These are phyloP conservation scores for Canna indica DNA, from an alignment of 176 grass and related monocot species.

Conservation along the genomic window DNA sequence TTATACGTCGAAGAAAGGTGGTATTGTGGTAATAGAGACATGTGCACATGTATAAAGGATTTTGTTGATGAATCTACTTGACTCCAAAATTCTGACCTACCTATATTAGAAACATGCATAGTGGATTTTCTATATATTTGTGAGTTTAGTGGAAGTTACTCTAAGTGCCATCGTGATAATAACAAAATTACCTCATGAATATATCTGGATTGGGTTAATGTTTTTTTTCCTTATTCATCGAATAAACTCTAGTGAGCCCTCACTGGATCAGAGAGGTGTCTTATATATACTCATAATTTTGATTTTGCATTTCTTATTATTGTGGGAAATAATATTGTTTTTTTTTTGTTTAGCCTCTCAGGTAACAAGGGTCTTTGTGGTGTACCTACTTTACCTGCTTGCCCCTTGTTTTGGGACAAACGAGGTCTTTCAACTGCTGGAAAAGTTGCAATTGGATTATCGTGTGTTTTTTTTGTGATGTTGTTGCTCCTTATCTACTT, in stretches of 20 bases:
- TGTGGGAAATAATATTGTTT: conserved; percentile 1
- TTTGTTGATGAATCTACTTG: neutral
- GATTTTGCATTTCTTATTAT: neutral
- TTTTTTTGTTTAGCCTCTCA: conserved; percentile 53
- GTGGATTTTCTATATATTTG: neutral
- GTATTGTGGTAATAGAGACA: neutral
- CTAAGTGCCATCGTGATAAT: neutral
- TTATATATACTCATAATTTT: neutral
- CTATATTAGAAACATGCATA: neutral
- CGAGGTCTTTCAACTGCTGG: conserved; percentile 68
- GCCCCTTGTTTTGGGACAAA: conserved; percentile 92
- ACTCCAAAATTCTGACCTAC: neutral
- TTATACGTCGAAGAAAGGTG: neutral
- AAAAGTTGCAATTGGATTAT: conserved; percentile 80
- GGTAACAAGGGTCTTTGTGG: conserved; percentile 95
- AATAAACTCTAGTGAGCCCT: neutral
- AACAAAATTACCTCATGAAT: neutral
- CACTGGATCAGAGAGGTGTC: neutral
- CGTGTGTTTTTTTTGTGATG: conserved; percentile 54
- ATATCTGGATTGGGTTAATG: neutral
- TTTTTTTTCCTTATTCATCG: neutral
- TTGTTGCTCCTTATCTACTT: conserved; percentile 74
- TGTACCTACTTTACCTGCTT: conserved; percentile 75
- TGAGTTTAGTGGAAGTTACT: neutral
- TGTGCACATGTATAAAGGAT: neutral